Percentiles rank a stretch among this genome's conserved stretches.
Evolutionary conservation across 306 rosid genomes (phyloP).

Genomic region (Quercus glauca): DNA sequence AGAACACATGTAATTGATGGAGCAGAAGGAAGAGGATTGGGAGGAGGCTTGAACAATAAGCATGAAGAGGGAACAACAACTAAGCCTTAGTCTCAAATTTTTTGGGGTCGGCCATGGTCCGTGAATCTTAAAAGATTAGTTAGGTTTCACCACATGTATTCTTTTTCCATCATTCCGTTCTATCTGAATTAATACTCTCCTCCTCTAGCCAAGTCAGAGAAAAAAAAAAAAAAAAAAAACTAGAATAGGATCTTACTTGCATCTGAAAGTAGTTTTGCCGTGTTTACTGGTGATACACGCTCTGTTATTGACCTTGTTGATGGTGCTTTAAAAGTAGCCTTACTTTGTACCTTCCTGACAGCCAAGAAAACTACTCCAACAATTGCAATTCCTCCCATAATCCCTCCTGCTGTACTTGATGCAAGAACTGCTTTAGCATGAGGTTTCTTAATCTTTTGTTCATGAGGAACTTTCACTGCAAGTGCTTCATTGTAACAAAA

Average conservation of each 20-base stretch:
- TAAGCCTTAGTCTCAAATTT: too few species aligned
- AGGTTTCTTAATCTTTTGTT: conserved; percentile 31
- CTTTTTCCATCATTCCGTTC: too few species aligned
- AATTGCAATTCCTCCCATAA: conserved; percentile 45
- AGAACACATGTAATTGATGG: not conserved
- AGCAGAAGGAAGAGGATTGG: not conserved
- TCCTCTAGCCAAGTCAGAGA: not conserved
- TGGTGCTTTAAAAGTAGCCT: conserved; percentile 33
- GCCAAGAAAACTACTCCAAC: conserved; percentile 57
- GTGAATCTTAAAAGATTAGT: too few species aligned
- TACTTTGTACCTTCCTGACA: conserved; percentile 29
- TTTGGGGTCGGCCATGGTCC: too few species aligned
- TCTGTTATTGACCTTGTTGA: conserved; percentile 49
- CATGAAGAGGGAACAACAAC: not conserved
- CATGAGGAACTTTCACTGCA: conserved; percentile 63
- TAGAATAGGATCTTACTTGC: conserved; percentile 68
- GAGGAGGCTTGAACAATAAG: not conserved
- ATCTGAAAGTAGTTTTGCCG: conserved; percentile 82
- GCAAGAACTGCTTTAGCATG: conserved; percentile 40
- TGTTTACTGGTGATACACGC: conserved; percentile 52
- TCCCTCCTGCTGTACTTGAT: conserved; percentile 51
- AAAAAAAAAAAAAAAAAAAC: not conserved
- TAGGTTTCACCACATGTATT: too few species aligned
- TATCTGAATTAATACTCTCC: too few species aligned
- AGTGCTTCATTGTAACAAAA: conserved; percentile 83